phyloP scores from a whole-genome alignment of 2,329 filamentous ascomycete genomes.

The Phialocephala sp. region DNA sequence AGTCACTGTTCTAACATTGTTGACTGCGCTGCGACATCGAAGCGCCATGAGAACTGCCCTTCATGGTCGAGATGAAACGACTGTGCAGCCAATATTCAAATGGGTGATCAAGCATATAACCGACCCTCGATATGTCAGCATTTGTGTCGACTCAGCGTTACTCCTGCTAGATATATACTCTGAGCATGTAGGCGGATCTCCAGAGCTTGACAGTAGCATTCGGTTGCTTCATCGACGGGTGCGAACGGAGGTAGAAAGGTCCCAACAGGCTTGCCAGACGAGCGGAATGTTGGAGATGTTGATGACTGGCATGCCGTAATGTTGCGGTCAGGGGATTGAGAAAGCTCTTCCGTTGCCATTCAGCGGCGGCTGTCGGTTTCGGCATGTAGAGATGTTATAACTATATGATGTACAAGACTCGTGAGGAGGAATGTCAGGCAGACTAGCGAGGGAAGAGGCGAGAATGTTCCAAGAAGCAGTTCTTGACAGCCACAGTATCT shows the following conservation, averaged over 20 bases:
- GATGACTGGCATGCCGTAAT: conserved; percentile 54
- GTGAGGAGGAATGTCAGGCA: not conserved
- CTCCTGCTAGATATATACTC: conserved; percentile 87
- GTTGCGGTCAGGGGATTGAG: conserved; percentile 37
- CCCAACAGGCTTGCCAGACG: conserved; percentile 81
- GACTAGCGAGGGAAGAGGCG: not conserved
- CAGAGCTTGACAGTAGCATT: conserved; percentile 74
- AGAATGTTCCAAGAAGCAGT: not conserved
- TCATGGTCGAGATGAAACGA: conserved; percentile 78
- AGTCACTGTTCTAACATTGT: conserved; percentile 72
- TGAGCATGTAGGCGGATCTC: conserved; percentile 75
- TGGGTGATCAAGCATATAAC: conserved; percentile 84
- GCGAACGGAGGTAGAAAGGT: conserved; percentile 77
- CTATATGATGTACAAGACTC: not conserved
- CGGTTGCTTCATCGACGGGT: conserved; percentile 73
- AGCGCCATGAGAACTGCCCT: conserved; percentile 83
- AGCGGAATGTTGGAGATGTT: conserved; percentile 87
- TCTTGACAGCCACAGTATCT: not conserved
- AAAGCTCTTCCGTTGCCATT: not conserved
- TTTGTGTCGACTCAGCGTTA: conserved; percentile 84
- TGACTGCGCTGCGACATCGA: conserved; percentile 86
- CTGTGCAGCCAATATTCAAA: conserved; percentile 79
- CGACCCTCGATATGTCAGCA: conserved; percentile 78
- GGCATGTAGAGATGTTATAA: not conserved
- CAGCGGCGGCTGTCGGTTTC: not conserved